These are phyloP conservation scores for Candolleomyces efflorescens DNA, from an alignment of 768 basidiomycete genomes.

Conservation along the genomic window DNA sequence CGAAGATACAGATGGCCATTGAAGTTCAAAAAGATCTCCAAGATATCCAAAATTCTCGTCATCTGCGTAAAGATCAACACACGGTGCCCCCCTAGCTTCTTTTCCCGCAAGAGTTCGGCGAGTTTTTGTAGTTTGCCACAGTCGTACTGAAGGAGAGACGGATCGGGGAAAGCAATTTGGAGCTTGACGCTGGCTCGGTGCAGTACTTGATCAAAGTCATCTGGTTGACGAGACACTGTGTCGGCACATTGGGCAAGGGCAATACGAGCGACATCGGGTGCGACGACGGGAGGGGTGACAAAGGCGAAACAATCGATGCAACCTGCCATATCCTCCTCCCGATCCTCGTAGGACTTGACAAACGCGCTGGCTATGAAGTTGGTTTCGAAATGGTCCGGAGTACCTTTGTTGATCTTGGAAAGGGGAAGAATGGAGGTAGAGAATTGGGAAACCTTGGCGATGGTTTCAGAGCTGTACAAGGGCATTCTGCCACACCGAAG, in stretches of 20 bases:
- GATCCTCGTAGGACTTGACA: constrained; percentile 60
- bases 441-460: constrained; percentile 36
- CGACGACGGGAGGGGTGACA: constrained; percentile 74
- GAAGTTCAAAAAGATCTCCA: constrained; percentile 89
- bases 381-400: constrained; percentile 36
- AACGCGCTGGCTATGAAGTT: constrained; percentile 37
- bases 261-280: constrained; percentile 64
- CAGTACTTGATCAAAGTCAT: constrained; percentile 60
- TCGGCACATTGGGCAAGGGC: constrained; percentile 45
- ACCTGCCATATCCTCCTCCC: constrained; percentile 50
- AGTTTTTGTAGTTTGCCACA: constrained; percentile 93
- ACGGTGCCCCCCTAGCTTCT: constrained; percentile 84
- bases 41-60: constrained; percentile 90
- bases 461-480: constrained; percentile 42
- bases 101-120: constrained; percentile 71
- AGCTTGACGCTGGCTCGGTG: constrained; percentile 78
- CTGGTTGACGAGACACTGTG: constrained; percentile 23
- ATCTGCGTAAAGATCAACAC: constrained; percentile 96
- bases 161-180: constrained; percentile 91
- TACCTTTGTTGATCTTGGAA: constrained; percentile 34
- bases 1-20: constrained; percentile 92
- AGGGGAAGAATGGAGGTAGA: constrained; percentile 49
- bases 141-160: constrained; percentile 87
- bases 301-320: constrained; percentile 72
- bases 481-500: constrained; percentile 56